Base-by-base conservation (phyloP, 2,329 filamentous ascomycete genomes). In the Eutypa lata region DNA sequence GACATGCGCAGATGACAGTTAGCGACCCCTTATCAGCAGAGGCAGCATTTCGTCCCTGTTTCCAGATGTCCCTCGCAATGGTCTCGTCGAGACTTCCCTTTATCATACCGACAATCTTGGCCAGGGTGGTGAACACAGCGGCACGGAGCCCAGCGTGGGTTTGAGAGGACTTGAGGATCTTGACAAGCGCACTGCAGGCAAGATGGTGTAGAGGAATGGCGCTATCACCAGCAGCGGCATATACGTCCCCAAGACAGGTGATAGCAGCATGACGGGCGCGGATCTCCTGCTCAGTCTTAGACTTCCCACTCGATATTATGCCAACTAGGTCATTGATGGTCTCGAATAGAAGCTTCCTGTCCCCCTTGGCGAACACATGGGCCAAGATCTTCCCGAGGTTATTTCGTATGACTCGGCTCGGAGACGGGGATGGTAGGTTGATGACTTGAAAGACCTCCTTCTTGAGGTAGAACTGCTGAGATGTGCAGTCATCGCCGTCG, bases 391-490 rank as follows among this genome's bases (percentile, higher is more conserved):
- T 83, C 47, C 91, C 93, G 35, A 97, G 71, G 68, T 93, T 95
- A 73, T 93, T 94, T 63, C 94, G 85, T 67, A 97, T 88, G 40
- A 96, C 89, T 68, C 94, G 84, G 42, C 91, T 93, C 37, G 93
- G 91, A 47, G 89, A 82, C 52, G 93, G 93, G 40, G 90, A 81
- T 47, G 85, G 70, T 38, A 99, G 83, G 65, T 87, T 91, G 69
- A 99, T 82, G 68, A 99, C 88, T 73, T 96, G 91, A 71, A 97
- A 90, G 60, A 97, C 81, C 78, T 97, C 91, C 70, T 90, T 92
- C 74, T 97, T 97, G 63, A 99, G 80, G 68, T 90, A 90, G 64
- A 91, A 86, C 72, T 99, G 94, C 73, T 97, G 89, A 13, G 89
- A 83, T 21, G 90, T 93, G 61, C 92, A 89, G 67, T 89, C 89